Conservation (phyloP, 139 green algal genomes). For the Micractinium conductrix region DNA sequence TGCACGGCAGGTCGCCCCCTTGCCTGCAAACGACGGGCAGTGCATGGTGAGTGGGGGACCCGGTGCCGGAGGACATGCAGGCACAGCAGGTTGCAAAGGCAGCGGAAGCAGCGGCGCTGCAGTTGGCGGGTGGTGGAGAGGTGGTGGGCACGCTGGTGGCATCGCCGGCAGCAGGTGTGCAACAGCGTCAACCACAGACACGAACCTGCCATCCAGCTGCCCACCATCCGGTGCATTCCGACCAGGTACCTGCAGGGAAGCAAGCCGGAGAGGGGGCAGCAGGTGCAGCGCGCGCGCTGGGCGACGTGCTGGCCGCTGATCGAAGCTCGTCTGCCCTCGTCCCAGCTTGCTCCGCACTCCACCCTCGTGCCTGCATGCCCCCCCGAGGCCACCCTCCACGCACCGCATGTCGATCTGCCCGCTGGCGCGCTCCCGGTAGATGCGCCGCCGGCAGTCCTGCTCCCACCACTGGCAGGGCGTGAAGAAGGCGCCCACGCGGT, state of each 20-base stretch:
- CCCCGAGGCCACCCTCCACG: too few species aligned
- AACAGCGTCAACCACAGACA: not conserved
- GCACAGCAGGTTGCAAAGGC: not conserved
- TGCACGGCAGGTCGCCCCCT: too few species aligned
- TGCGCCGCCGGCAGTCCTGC: not conserved
- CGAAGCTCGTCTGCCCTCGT: too few species aligned
- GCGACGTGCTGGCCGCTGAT: too few species aligned
- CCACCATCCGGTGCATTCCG: conserved; percentile 6
- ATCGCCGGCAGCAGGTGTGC: not conserved
- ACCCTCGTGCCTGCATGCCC: too few species aligned
- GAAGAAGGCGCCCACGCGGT: not conserved
- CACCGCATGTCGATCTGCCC: too few species aligned
- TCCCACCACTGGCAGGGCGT: conserved; percentile 2
- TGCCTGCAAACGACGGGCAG: too few species aligned
- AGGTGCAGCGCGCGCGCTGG: not conserved
- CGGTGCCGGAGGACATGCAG: not conserved
- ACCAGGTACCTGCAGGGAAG: not conserved
- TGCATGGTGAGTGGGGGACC: too few species aligned
- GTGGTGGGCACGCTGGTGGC: not conserved
- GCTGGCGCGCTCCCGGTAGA: not conserved
- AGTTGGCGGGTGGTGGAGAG: not conserved
- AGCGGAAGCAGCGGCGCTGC: too few species aligned
- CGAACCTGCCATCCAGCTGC: not conserved
- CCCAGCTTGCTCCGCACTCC: too few species aligned
- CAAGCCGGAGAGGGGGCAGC: not conserved